Percentiles rank a stretch among this genome's conserved stretches.
Conservation (phyloP, 139 green algal species). For the Chlorella vulgaris region DNA sequence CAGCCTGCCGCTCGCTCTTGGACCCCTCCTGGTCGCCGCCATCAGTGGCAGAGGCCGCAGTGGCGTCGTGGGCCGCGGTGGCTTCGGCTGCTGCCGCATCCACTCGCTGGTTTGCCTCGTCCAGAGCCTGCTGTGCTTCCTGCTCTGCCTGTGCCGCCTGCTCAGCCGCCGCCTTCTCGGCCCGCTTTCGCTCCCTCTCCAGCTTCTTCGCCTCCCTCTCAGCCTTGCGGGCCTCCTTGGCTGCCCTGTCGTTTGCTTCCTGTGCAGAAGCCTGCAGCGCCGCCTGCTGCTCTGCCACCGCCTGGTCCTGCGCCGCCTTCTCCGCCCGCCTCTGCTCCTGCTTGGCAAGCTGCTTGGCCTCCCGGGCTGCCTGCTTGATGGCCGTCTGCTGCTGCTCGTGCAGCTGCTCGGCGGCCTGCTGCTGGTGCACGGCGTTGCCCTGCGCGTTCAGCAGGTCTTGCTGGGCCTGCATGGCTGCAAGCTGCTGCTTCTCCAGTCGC, state of each 20-base stretch:
- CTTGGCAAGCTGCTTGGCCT: background rate
- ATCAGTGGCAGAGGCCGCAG: background rate
- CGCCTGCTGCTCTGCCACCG: background rate
- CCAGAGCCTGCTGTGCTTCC: background rate
- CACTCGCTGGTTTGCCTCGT: too few relatives aligned
- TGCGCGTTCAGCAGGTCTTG: background rate
- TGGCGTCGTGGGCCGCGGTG: too few relatives aligned
- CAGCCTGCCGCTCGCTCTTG: background rate
- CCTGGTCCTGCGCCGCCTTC: background rate
- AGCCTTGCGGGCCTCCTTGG: background rate
- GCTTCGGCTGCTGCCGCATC: too few relatives aligned
- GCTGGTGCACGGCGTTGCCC: background rate
- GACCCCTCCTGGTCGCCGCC: background rate
- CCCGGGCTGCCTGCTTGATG: background rate
- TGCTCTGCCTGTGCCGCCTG: background rate
- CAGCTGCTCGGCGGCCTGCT: background rate
- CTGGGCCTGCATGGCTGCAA: constrained; percentile 1
- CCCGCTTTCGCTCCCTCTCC: too few relatives aligned
- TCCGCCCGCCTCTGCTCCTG: background rate
- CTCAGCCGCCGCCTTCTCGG: too few relatives aligned
- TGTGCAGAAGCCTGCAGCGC: too few relatives aligned
- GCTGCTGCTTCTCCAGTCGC: background rate
- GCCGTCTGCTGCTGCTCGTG: background rate
- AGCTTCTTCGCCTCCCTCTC: background rate
- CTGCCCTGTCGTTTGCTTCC: too few relatives aligned